A percentile compares a stretch with the other conserved stretches of the same genome.
These are phyloP conservation scores for Pelargonium nanum DNA, from an alignment of 345 rosid species.

Conservation along the genomic window DNA sequence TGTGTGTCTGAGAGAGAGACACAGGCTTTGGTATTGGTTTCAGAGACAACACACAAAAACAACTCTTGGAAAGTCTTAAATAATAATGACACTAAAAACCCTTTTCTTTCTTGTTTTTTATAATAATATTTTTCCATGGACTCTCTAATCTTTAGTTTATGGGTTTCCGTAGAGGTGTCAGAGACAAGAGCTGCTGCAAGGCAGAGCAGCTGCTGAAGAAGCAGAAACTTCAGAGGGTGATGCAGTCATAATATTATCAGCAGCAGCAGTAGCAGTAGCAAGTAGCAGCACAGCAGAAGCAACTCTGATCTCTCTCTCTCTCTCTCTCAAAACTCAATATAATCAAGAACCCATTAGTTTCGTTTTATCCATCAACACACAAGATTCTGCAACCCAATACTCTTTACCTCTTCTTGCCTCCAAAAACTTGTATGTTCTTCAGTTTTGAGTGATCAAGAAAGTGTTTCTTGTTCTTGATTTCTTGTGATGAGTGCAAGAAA, in stretches of 20 bases:
- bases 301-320: not conserved
- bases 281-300: slow-evolving; percentile 9
- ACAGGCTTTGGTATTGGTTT: not conserved
- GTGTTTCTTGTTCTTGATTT: not conserved
- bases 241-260: slow-evolving; percentile 36
- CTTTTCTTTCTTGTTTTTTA: slow-evolving; percentile 17
- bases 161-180: slow-evolving; percentile 66
- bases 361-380: slow-evolving; percentile 42
- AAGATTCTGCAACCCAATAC: slow-evolving; percentile 59
- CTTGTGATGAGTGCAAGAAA: slow-evolving; percentile 24
- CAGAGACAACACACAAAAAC: not conserved
- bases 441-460: not conserved
- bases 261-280: slow-evolving; percentile 4
- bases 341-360: slow-evolving; percentile 44
- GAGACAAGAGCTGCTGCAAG: slow-evolving; percentile 57
- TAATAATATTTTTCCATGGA: slow-evolving; percentile 10
- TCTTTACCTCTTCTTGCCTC: slow-evolving; percentile 9
- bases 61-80: not conserved
- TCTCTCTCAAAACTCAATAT: not conserved
- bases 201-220: slow-evolving; percentile 34
- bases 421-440: not conserved
- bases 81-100: not conserved
- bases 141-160: slow-evolving; percentile 36
- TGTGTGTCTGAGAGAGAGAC: not conserved
- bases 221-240: slow-evolving; percentile 29